These are phyloP conservation scores for Zoysia pacifica DNA, from an alignment of 176 grass and related monocot species.

Conservation along the genomic window DNA sequence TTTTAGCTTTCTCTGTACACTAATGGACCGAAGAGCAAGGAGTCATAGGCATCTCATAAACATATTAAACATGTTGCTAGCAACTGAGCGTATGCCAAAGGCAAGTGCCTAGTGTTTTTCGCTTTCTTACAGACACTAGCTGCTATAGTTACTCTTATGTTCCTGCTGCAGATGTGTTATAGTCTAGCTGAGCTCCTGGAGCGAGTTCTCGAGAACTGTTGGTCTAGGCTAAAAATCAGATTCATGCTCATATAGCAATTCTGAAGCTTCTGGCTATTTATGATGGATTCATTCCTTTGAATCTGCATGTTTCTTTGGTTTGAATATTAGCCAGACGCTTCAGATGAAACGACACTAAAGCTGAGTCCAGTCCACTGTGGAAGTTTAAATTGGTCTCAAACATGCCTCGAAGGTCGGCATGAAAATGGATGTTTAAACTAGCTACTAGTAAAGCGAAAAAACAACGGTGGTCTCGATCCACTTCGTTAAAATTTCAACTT, in stretches of 20 bases:
- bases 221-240: neutral
- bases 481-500: neutral
- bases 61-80: neutral
- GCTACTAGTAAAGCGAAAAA: neutral
- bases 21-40: neutral
- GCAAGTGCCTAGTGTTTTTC: neutral
- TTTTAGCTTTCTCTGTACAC: neutral
- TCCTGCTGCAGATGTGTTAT: too few species aligned
- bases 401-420: too few species aligned
- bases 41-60: neutral
- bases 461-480: neutral
- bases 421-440: too few species aligned
- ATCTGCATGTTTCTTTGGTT: neutral
- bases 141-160: neutral
- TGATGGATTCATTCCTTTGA: too few species aligned
- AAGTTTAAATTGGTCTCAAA: too few species aligned
- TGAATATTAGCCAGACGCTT: neutral
- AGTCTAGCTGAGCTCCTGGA: too few species aligned
- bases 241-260: too few species aligned
- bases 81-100: neutral
- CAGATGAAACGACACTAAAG: too few species aligned
- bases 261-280: too few species aligned
- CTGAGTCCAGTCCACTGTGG: too few species aligned
- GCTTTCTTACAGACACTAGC: neutral
- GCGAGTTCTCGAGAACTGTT: neutral